Base-by-base conservation (phyloP, 148 eudicot genomes). In the Oxyria digyna region DNA sequence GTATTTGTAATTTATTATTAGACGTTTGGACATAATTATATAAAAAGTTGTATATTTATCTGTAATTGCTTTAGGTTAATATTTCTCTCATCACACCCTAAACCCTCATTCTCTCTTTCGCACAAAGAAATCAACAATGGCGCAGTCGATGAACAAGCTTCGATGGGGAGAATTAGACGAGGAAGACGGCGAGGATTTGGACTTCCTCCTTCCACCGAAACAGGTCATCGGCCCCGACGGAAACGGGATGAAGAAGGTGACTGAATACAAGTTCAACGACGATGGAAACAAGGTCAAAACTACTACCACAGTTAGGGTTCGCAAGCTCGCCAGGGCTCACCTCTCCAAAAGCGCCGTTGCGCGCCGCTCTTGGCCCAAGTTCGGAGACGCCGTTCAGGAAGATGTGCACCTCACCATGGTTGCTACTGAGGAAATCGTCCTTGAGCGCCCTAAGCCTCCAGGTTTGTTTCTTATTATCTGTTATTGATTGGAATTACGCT, bases 131-230 rank as follows among this genome's bases (percentile, higher is more conserved):
- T 6, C 55, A 27, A 14, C 55, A 5, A 43, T 17, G 15, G 45
- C 55, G 67, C 62, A 54, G 38, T 57, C 29, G 38, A 37, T 77
- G 24, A 71, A 57, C 74, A 87, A 85, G 74, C 46, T 81, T 0
- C 72, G 89, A 20, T 89, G 93, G 92, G 92, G 89, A 4, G 92
- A 87, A 40, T 57, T 85, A 0, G 91, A 84, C 2, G 93, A 87
- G 18, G 91, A 86, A 37, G 87, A 82, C 15, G 89, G 75, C 0
- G 85, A 80, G 65, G 85, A 82, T 42, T 57, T 84, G 26, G 87
- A 78, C 68, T 86, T 78, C 67, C 72, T 85, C 13, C 57, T 87
- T 3, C 97, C 94, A 6, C 91, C 87, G 49, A 81, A 82, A 37
- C 89, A 84, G 74, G 84, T 83, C 0, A 84, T 84, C 24, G 91